Conservation (phyloP, 2,329 filamentous ascomycete species). For the Fusarium torreyae region DNA sequence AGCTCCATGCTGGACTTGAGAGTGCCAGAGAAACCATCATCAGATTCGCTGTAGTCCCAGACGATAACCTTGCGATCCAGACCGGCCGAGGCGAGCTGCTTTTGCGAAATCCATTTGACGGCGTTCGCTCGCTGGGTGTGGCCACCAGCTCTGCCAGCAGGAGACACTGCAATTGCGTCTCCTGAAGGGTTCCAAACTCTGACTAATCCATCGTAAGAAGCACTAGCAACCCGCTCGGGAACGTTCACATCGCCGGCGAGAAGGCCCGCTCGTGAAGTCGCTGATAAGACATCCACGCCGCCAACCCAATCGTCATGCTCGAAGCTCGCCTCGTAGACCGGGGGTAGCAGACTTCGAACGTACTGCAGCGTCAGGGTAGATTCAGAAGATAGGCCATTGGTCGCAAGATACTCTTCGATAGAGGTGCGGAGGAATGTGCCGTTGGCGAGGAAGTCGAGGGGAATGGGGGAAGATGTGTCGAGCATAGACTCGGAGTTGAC, state of each 20-base stretch:
- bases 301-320: conserved; percentile 99
- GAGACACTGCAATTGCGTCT: conserved; percentile 84
- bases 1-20: conserved; percentile 84
- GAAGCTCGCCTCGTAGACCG: conserved; percentile 90
- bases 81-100: conserved; percentile 85
- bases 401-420: conserved; percentile 89
- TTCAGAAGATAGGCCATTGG: conserved; percentile 90
- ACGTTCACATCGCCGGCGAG: conserved; percentile 54
- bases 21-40: conserved; percentile 70
- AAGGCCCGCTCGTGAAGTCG: conserved; percentile 72
- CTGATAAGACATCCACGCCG: conserved; percentile 84
- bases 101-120: conserved; percentile 85
- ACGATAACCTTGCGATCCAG: conserved; percentile 88
- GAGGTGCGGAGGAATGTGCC: conserved; percentile 91
- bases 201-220: conserved; percentile 90
- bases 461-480: conserved; percentile 75
- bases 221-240: conserved; percentile 82
- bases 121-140: conserved; percentile 84
- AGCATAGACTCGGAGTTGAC: conserved; percentile 82
- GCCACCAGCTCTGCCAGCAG: conserved; percentile 75
- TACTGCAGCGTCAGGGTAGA: conserved; percentile 92
- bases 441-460: conserved; percentile 96
- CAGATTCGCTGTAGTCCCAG: conserved; percentile 86
- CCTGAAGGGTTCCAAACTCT: conserved; percentile 92
- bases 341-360: conserved; percentile 90